These are phyloP conservation scores for Dioszegia aurantiaca DNA, from an alignment of 768 basidiomycete species.

Conservation along the genomic window DNA sequence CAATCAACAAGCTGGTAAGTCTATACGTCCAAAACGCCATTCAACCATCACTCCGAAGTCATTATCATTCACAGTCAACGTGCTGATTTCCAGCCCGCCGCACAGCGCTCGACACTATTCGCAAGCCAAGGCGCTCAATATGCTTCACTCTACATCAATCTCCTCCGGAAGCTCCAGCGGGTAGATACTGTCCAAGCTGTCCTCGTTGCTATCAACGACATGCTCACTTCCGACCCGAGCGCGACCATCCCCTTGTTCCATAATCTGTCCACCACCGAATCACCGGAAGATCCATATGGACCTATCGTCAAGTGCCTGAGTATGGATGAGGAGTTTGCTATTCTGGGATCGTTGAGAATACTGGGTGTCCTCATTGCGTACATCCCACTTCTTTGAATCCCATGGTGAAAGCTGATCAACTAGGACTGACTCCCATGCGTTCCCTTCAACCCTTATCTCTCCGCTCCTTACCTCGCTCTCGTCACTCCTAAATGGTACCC, in stretches of 20 bases:
- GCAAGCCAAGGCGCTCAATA: constrained; percentile 79
- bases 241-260: constrained; percentile 47
- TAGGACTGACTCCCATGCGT: constrained; percentile 49
- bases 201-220: constrained; percentile 76
- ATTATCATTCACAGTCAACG: no score
- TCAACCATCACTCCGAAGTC: neutral
- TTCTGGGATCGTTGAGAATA: constrained; percentile 81
- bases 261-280: constrained; percentile 25
- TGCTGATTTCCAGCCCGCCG: constrained; percentile 28
- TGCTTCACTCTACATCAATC: constrained; percentile 79
- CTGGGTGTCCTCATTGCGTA: constrained; percentile 79
- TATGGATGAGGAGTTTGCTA: constrained; percentile 89
- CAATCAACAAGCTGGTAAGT: constrained; percentile 73
- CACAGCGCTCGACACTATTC: constrained; percentile 63
- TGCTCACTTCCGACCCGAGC: constrained; percentile 53
- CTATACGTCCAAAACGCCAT: neutral
- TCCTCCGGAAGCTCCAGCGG: constrained; percentile 82
- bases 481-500: constrained; percentile 60
- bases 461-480: constrained; percentile 51
- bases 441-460: constrained; percentile 30
- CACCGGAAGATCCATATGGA: constrained; percentile 36
- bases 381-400: constrained; percentile 5
- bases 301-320: constrained; percentile 64
- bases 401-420: neutral
- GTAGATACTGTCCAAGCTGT: constrained; percentile 72